Percentiles rank a stretch among this genome's conserved stretches.
phyloP scores from a whole-genome alignment of 2,329 filamentous ascomycete genomes.

The Dothistroma pini region DNA sequence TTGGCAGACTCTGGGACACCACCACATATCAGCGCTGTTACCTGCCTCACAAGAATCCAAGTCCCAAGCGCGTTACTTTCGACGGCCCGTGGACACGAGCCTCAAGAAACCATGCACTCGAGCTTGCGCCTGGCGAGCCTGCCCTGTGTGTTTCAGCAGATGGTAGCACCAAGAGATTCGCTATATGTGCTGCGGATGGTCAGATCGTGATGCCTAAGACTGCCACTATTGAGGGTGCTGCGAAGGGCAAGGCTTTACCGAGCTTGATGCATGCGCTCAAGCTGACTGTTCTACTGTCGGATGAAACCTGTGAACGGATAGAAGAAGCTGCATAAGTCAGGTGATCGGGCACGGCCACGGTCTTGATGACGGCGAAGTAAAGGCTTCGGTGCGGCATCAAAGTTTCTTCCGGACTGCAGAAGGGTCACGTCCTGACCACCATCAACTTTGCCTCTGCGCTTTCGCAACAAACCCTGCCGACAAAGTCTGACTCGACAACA shows the following conservation, averaged over 20 bases:
- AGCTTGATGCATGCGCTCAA: conserved; percentile 15
- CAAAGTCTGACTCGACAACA: too few relatives aligned
- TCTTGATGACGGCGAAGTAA: not conserved
- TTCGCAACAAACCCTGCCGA: too few relatives aligned
- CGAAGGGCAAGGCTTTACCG: conserved; percentile 21
- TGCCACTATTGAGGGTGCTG: conserved; percentile 25
- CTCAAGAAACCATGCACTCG: not conserved
- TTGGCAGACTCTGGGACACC: conserved; percentile 64
- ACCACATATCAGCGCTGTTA: conserved; percentile 26
- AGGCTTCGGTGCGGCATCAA: too few relatives aligned
- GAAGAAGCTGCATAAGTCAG: not conserved
- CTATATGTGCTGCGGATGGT: conserved; percentile 22
- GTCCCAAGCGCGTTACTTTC: conserved; percentile 23
- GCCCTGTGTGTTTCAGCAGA: not conserved
- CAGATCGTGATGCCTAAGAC: conserved; percentile 17
- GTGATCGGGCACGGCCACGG: not conserved
- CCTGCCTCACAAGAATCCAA: not conserved
- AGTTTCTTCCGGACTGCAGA: too few relatives aligned
- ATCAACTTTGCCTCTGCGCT: too few relatives aligned
- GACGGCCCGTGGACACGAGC: conserved; percentile 23
- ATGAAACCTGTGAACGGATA: not conserved
- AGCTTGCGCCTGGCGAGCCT: not conserved
- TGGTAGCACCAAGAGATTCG: conserved; percentile 9
- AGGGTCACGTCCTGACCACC: too few relatives aligned
- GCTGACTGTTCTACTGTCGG: not conserved